Evolutionary conservation across 768 basidiomycete genomes (phyloP), one percentile per base, ranked within the genome.

Genomic region (Termitomyces sp.): DNA sequence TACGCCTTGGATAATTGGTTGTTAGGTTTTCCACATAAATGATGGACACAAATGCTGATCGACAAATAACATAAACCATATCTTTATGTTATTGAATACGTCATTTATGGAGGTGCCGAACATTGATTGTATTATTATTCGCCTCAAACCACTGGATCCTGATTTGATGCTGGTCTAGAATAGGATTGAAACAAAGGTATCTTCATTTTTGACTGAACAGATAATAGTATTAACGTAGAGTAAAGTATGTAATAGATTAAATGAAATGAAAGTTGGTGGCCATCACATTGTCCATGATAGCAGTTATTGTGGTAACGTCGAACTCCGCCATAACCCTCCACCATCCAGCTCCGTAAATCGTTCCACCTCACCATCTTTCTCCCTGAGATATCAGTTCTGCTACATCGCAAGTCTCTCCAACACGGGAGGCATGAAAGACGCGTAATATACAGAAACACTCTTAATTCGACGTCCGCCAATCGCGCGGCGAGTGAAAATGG

Each of bases 311-410:
- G 10, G 4, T 40, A 4, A 12, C n/a, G 5, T n/a, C 9, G 5
- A n/a, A 7, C n/a, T 16, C 13, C 3, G 16, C 16, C 38, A 7
- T 18, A 6, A 44, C 12, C 43, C 43, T 6, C 6, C 22, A 14
- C 22, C 20, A 24, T 90, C 63, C 80, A 76, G 66, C 81, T 78
- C 59, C 90, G 69, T 55, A 91, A 64, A 59, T 85, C 84, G 56
- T 87, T 80, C 88, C 88, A 91, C 64, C 80, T 81, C 13, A 79
- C 81, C 7, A 79, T 78, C 38, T n/a, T n/a, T 10, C n/a, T 42
- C 8, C 18, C 3, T n/a, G 7, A 9, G 4, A 20, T 8, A 1
- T 30, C 30, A 30, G n/a, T 40, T 40, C 40, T n/a, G 9, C 10
- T 42, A 20, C 9, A 10, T 3, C 8, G 9, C 8, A n/a, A n/a